Percentiles rank a stretch among this genome's conserved stretches.
These are phyloP conservation scores for Kuraishia capsulata DNA, from an alignment of 805 yeast genomes.

Conservation along the genomic window DNA sequence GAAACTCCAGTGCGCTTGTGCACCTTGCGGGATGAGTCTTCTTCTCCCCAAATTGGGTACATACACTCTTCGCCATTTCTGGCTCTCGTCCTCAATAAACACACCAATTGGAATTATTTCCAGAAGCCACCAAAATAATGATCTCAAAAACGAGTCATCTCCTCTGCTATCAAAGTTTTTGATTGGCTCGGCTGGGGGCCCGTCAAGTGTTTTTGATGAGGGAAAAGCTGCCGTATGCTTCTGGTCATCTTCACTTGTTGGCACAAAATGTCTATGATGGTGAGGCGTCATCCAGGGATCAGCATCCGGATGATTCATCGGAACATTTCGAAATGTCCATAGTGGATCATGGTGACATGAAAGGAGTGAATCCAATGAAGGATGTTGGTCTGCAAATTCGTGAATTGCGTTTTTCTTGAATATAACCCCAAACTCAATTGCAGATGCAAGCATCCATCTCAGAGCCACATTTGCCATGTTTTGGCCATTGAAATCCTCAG, in stretches of 20 bases:
- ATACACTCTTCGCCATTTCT: constrained; percentile 40
- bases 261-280: not conserved
- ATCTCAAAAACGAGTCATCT: constrained; percentile 11
- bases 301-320: constrained; percentile 8
- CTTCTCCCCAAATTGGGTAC: constrained; percentile 49
- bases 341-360: constrained; percentile 46
- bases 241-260: constrained; percentile 1
- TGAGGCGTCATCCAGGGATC: not conserved
- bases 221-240: no score
- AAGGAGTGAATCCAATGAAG: constrained; percentile 31
- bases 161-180: constrained; percentile 30
- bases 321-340: constrained; percentile 13
- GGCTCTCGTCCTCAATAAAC: constrained; percentile 34
- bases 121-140: constrained; percentile 50
- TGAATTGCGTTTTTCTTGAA: constrained; percentile 32
- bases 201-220: constrained; percentile 6
- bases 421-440: constrained; percentile 37
- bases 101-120: constrained; percentile 54
- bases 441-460: constrained; percentile 53
- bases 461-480: constrained; percentile 40
- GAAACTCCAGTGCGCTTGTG: constrained; percentile 55
- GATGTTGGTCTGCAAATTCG: constrained; percentile 29
- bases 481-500: constrained; percentile 33
- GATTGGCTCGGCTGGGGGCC: constrained; percentile 15
- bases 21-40: constrained; percentile 38